Evolutionary conservation across 352 stramenopile genomes (phyloP), one percentile per base, ranked within the genome.

Genomic region (Globisporangium iwayamae): DNA sequence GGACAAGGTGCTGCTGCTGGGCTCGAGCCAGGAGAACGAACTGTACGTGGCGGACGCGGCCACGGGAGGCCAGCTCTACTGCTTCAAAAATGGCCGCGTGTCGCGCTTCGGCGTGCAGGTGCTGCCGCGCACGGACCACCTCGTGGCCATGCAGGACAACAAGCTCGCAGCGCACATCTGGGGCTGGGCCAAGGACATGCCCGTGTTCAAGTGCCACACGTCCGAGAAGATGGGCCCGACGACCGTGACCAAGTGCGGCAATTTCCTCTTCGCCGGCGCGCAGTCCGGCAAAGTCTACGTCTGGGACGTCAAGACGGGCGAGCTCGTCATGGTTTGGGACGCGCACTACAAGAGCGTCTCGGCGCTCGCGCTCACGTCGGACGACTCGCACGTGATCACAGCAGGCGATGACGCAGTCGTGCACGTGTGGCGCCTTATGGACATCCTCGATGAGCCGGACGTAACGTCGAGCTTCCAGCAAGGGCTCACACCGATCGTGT

Each of bases 311-410:
- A 87, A 87, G 62, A 92, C 84, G 0, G 87, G 87, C 53, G 82
- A 89, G 63, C 76, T 96, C 56, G 68, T 92, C 22, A 84, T 79
- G 32, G 83, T 90, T 38, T 94, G 85, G 68, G 86, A 96, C 56
- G 87, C 83, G 5, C 87, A 96, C 67, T 96, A 94, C 79, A 96
- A 96, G 79, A 81, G 74, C 61, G 79, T 92, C 30, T 83, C 76
- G 18, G 83, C 81, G 10, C 58, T 96, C 20, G 64, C 70, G 25
- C 64, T 94, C 6, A 93, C 84, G 46, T 75, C 67, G 10, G 84
- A 94, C 62, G 81, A 93, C 65, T 91, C 83, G 25, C 88, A 91
- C 56, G 69, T 94, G 11, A 75, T 93, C 43, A 92, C 85, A 3
- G 84, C 79, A 20, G 85, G 85, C 41, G 87, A 94, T 45, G 87